Evolutionary conservation across 768 basidiomycete species (phyloP), one percentile per base, ranked within the genome.

Genomic region (Xerocomellus chrysenteron): DNA sequence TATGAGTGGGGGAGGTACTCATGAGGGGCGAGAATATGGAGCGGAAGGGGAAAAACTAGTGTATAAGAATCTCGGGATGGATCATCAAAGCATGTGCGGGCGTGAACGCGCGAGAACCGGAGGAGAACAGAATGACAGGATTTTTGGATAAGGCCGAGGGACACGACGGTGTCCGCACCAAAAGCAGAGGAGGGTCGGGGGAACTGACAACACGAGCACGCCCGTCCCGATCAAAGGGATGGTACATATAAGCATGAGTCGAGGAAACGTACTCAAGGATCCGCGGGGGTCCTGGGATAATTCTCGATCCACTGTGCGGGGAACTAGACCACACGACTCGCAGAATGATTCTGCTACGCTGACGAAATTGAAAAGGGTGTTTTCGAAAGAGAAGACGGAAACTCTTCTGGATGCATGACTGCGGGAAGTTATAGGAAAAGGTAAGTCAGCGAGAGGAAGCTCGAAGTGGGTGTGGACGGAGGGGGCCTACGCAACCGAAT

Each of bases 251-350:
- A 44, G 59, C 51, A 65, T 30, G 52, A 42, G 55, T 11, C 52
- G 12, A 43, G 43, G 21, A 55, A 52, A 44, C 55, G 54, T 58
- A 50, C 50, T 17, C 52, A 61, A 50, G 70, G 69, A 70, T 70
- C 68, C 69, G 70, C 69, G 65, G 68, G 68, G 47, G 57, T 24
- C 66, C 63, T 66, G 63, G 64, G 63, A 67, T n/a, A 65, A 54
- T 61, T 70, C 50, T 55, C 54, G 64, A 69, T 55, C 65, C 65
- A 57, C 50, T 49, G 57, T 72, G 64, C 63, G 68, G 70, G 68
- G 70, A 64, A 61, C 58, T 58, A 44, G 52, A 28, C 58, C 64
- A 57, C 56, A 68, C 55, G 64, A 53, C 43, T 19, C 21, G 24
- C 19, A 40, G 54, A 54, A 46, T 11, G 58, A 47, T 32, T 41